Evolutionary conservation across 2,329 filamentous ascomycete genomes (phyloP), one percentile per base, ranked within the genome.

Genomic region (Cladophialophora yegresii): DNA sequence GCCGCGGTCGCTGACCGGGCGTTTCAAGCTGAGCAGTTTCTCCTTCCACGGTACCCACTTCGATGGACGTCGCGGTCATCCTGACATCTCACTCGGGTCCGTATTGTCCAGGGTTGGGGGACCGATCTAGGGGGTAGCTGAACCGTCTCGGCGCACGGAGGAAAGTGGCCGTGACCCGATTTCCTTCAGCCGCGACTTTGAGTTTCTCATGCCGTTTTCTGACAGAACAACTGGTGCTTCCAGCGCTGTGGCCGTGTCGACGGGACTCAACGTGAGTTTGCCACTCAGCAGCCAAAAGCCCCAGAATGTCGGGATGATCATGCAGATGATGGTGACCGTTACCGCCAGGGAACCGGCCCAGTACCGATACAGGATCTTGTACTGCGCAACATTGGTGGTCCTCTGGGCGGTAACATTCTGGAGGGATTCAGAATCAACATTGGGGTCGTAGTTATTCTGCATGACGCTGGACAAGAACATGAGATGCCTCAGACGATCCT

Each of bases 171-270:
- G 20, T 20, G 20, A 23, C 47, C 47, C 47, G 7, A 51, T 51
- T 26, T 51, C 47, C 26, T 28, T 26, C 47, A 51, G 22, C 8
- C 47, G 47, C 4, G 47, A n/a, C 36, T 36, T 56, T 7, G 32
- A 22, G 12, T 47, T 13, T 2, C 33, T 26, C 10, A 43, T 64
- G 66, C 10, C 45, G 65, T 20, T 68, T 73, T 28, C 51, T 20
- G 23, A 28, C 9, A 16, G 53, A 32, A 54, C 53, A 30, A 54
- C 13, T 12, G 33, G 33, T 32, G 43, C 57, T 28, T 50, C 26
- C 20, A 59, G 22, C 13, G 43, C 57, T 10, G 32, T 50, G 8
- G 57, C 57, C 9, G 57, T 59, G 26, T 59, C 57, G 40, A 59
- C 13, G 6, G 57, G 57, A 33, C 57, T 59, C 26, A 59, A 26